Conservation (phyloP, 257 asterid species). For the Jacaranda copaia region DNA sequence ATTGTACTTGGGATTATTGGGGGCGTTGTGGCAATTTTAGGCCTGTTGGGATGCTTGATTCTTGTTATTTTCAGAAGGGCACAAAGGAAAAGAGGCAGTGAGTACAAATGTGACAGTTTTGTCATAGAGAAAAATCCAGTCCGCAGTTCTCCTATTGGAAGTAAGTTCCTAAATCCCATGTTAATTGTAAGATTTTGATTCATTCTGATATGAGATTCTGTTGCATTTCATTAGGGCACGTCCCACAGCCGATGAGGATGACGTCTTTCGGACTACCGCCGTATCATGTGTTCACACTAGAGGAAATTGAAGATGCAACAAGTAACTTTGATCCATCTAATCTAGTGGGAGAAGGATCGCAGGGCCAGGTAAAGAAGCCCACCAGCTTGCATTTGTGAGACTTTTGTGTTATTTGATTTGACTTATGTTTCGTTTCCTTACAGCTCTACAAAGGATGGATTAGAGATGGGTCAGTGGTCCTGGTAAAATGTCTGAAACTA, state of each 20-base stretch:
- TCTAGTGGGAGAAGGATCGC: conserved; percentile 85
- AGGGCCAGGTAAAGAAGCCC: conserved; percentile 68
- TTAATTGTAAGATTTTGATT: neutral
- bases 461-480: conserved; percentile 83
- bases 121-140: conserved; percentile 58
- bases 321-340: conserved; percentile 78
- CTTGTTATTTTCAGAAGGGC: conserved; percentile 53
- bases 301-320: conserved; percentile 95
- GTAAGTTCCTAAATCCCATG: conserved; percentile 47
- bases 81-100: conserved; percentile 46
- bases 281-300: conserved; percentile 83
- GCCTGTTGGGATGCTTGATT: conserved; percentile 58
- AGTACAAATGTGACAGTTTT: conserved; percentile 58
- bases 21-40: conserved; percentile 57
- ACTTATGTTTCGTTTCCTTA: conserved; percentile 5
- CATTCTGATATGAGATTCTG: neutral
- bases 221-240: conserved; percentile 52
- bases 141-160: conserved; percentile 57
- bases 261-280: conserved; percentile 86
- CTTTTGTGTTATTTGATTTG: neutral
- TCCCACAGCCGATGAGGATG: conserved; percentile 78
- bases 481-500: conserved; percentile 82
- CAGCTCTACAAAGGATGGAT: conserved; percentile 90
- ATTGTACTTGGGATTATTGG: conserved; percentile 77
- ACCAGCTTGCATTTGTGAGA: neutral